Evolutionary conservation across 2,329 filamentous ascomycete genomes (phyloP), one percentile per base, ranked within the genome.

Genomic region (Fusarium buxicola): DNA sequence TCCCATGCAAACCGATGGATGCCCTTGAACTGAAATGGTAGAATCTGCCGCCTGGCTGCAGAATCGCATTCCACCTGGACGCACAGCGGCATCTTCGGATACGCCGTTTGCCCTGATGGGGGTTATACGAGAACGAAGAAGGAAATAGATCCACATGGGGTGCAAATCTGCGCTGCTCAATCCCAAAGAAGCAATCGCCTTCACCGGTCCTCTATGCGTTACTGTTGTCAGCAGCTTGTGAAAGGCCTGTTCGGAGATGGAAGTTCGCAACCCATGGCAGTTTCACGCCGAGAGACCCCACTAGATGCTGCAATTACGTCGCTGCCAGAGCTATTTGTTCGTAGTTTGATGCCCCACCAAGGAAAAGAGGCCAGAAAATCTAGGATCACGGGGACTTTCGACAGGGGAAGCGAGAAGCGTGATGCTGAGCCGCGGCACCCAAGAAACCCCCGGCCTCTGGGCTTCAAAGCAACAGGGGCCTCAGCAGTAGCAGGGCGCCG

Each of bases 371-470:
- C 45, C 45, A 48, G 35, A 49, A 49, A 39, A 21, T 31, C 46
- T 24, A 39, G 16, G 12, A 49, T 49, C 46, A 49, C 46, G 38
- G 46, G 35, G 46, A 15, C 25, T 49, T 30, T 39, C 11, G 24
- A 32, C 46, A 49, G 46, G 46, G 46, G 27, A 7, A n/a, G 25
- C 15, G 43, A 48, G 45, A 48, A n/a, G 38, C 13, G 16, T 8
- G 31, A 58, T 38, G 55, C 41, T 41, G 44, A 63, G 55, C 60
- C 60, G 60, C 60, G 60, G 60, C 47, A 60, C 55, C 55, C 60
- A 40, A 27, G 40, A 18, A 28, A 30, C 44, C 49, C 58, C 45
- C 62, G 55, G 25, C 6, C 30, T 10, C 30, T n/a, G 21, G 39
- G 32, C 18, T 30, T 60, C 45, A 58, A 34, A 38, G 40, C 25